Base-by-base conservation (phyloP, 164 flowering plant species). In the Buxus sempervirens region DNA sequence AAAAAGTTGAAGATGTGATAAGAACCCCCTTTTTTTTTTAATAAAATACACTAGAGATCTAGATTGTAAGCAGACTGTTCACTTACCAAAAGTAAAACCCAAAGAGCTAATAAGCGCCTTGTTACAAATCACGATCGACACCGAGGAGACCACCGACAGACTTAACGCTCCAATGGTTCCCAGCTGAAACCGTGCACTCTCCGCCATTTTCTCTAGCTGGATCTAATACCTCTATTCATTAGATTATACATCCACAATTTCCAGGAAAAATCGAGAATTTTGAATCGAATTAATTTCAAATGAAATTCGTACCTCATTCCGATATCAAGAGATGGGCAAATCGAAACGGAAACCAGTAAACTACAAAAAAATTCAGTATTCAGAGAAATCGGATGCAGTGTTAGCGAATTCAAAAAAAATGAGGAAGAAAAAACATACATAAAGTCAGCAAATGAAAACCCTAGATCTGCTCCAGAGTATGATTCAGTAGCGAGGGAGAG, bases 111-210 rank as follows among this genome's bases (percentile, higher is more conserved):
- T 88, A 23, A 85, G 84, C 9, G 92, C 92, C 82, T 88, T 88
- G 72, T 88, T 88, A 80, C 92, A 88, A 57, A 87, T 85, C 63
- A 87, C 91, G 53, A 87, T 87, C 6, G 91, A 87, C 2, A 87
- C 91, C 10, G 92, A 88, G 9, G 92, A 88, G 16, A 88, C 86
- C 58, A 88, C 93, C 8, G 93, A 88, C 58, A 88, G 80, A 73
- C 82, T 69, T 82, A 88, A 72, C 25, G 93, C 90, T 26, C 93
- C 93, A 9, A 85, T 62, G 24, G 93, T 88, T n/a, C 93, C 93
- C 21, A 88, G 83, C 82, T 85, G 93, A 72, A 85, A 86, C 70
- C 77, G 59, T 74, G 76, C 84, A 63, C 70, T 55, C 58, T 85
- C 89, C 54, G 82, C 73, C 90, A 88, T 86, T 70, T 80, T 78